Conservation (phyloP, 2,329 filamentous ascomycete species). For the Penicillium sclerotiorum region DNA sequence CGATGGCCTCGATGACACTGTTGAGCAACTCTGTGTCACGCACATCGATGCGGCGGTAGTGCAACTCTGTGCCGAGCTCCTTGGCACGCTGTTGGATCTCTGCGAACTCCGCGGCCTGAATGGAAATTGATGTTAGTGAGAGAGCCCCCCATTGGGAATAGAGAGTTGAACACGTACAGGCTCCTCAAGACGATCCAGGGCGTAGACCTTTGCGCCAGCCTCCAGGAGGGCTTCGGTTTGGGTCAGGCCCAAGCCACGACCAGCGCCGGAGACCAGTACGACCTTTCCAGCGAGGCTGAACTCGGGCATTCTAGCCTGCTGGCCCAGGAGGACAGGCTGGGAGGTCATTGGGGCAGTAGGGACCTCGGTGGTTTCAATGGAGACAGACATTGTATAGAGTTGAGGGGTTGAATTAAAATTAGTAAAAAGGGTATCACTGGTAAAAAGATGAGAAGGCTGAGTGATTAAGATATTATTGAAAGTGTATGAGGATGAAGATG, state of each 20-base stretch:
- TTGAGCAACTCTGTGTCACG: slow-evolving; percentile 71
- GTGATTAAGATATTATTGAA: slow-evolving; percentile 10
- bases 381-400: slow-evolving; percentile 33
- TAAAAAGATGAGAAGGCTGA: not conserved
- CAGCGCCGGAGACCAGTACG: slow-evolving; percentile 71
- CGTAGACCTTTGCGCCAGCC: slow-evolving; percentile 66
- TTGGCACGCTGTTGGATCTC: slow-evolving; percentile 65
- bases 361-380: slow-evolving; percentile 34
- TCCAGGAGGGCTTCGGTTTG: slow-evolving; percentile 74
- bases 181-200: slow-evolving; percentile 46
- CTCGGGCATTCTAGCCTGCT: slow-evolving; percentile 61
- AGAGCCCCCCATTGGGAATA: too few relatives aligned
- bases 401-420: slow-evolving; percentile 1
- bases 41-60: slow-evolving; percentile 80
- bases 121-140: not conserved
- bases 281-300: slow-evolving; percentile 74
- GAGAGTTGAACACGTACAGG: slow-evolving; percentile 31
- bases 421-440: not conserved
- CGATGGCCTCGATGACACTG: slow-evolving; percentile 68
- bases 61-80: slow-evolving; percentile 67
- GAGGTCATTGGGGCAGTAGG: slow-evolving; percentile 29
- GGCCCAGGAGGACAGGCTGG: slow-evolving; percentile 35
- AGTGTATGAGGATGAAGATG: not conserved
- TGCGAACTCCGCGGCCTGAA: slow-evolving; percentile 61
- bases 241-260: slow-evolving; percentile 71